These are phyloP conservation scores for Stephanodiscus minutulus DNA, from an alignment of 108 stramenopile genomes.

Conservation along the genomic window DNA sequence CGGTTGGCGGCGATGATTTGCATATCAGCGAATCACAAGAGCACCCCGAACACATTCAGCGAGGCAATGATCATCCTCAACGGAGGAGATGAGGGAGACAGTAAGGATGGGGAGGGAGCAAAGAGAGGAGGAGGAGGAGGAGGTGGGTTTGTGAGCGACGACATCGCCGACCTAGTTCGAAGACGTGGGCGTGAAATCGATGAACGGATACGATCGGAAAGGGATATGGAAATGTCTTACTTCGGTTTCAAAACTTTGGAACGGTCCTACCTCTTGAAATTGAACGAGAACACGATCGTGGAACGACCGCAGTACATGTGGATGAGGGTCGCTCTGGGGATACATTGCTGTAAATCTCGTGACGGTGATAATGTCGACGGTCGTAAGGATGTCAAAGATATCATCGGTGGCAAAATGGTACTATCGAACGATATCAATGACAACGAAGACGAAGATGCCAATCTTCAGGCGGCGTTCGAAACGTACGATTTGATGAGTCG, in stretches of 20 bases:
- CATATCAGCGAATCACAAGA: constrained; percentile 85
- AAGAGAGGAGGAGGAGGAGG: constrained; percentile 17
- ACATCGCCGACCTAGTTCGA: constrained; percentile 71
- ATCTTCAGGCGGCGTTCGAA: constrained; percentile 87
- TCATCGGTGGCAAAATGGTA: not conserved
- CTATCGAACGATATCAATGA: not conserved
- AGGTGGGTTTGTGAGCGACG: constrained; percentile 75
- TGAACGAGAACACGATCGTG: constrained; percentile 55
- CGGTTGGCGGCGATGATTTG: constrained; percentile 91
- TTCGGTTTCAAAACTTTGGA: constrained; percentile 99
- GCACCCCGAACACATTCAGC: constrained; percentile 83
- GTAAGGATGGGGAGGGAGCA: not conserved
- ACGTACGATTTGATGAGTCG: constrained; percentile 95
- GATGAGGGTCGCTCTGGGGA: constrained; percentile 98
- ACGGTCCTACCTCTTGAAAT: constrained; percentile 78
- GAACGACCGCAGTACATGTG: constrained; percentile 97
- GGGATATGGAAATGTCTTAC: constrained; percentile 90
- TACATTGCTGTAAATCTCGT: constrained; percentile 70
- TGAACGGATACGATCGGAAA: constrained; percentile 66
- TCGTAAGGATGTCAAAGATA: not conserved
- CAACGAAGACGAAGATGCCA: constrained; percentile 54
- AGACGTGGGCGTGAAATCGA: constrained; percentile 67
- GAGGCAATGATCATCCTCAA: constrained; percentile 67
- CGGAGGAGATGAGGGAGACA: constrained; percentile 9
- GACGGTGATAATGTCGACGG: not conserved